Evolutionary conservation across 139 green algal genomes (phyloP), one percentile per base, ranked within the genome.

Genomic region (Nannochloris sp.): DNA sequence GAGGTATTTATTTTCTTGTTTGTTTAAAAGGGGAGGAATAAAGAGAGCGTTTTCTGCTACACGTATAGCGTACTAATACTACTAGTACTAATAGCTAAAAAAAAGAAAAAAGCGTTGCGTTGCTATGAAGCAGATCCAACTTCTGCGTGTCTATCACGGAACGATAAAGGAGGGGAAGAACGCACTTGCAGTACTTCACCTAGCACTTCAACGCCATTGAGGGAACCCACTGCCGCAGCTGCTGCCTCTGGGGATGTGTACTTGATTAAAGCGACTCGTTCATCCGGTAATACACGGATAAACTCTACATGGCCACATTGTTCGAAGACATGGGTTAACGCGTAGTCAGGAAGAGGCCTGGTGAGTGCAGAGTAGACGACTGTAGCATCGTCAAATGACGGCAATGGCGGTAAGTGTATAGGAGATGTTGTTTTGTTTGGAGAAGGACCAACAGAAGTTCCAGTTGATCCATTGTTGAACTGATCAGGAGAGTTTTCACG

Each of bases 241-340:
- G 78, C 79, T n/a, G 51, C 62, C 6, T 80, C 76, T 15, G 48
- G n/a, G 7, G 12, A 42, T 23, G 15, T 24, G 31, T 83, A 86
- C 39, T 68, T 74, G 45, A 86, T 65, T 23, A 83, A 66, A 48
- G 68, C 79, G 53, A 81, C 54, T 4, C 76, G 64, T 31, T 65
- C 33, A 44, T 86, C 75, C 3, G 44, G 48, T 51, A 72, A 61
- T 54, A 83, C 53, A 12, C 55, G 42, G 38, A 82, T 72, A 54
- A 46, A 68, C 36, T 82, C 76, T 14, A 83, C 69, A 70, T 56
- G 6, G 19, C 75, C 80, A 19, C 61, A 74, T 23, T 64, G 44
- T 1, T 58, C 72, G 36, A 87, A 87, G 38, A 85, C 64, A 44
- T 87, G 68, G 27, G 70, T 44, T 10, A 87, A 59, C 8, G 77